These are phyloP conservation scores for Ceraceosorus bombacis DNA, from an alignment of 1,284 basidiomycete species.

Conservation along the genomic window DNA sequence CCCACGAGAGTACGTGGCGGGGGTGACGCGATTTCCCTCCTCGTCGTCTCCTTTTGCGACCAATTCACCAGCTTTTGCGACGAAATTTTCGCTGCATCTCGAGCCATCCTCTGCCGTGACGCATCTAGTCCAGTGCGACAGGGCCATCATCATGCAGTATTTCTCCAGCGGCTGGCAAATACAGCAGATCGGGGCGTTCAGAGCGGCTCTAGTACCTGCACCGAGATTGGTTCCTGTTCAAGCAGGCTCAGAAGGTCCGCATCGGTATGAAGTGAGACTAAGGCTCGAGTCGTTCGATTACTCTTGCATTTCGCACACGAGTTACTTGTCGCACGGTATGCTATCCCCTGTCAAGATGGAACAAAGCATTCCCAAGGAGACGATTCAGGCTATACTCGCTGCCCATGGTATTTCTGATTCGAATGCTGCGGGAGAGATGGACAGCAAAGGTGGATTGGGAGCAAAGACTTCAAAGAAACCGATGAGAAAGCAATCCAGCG, in stretches of 20 bases:
- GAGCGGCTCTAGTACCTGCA: slow-evolving; percentile 23
- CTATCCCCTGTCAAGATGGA: background rate
- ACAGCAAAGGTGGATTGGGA: slow-evolving; percentile 5
- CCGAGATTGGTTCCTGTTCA: slow-evolving; percentile 7
- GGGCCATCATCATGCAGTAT: slow-evolving; percentile 20
- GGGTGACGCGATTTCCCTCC: slow-evolving; percentile 20
- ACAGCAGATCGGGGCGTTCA: slow-evolving; percentile 25
- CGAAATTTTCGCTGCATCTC: slow-evolving; percentile 23
- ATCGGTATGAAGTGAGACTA: slow-evolving; percentile 20
- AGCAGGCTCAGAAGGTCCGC: slow-evolving; percentile 8
- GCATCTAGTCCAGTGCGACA: slow-evolving; percentile 24
- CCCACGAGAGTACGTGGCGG: slow-evolving; percentile 27
- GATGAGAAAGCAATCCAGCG: background rate
- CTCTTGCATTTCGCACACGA: background rate
- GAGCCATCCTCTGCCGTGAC: slow-evolving; percentile 21
- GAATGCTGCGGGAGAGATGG: background rate
- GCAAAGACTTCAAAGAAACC: slow-evolving; percentile 13
- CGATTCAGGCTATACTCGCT: slow-evolving; percentile 1
- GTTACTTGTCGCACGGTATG: background rate
- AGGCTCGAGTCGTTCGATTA: slow-evolving; percentile 27
- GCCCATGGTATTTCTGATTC: slow-evolving; percentile 3
- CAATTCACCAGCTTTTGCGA: slow-evolving; percentile 10
- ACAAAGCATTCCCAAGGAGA: background rate
- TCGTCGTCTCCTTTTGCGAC: background rate
- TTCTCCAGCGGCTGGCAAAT: slow-evolving; percentile 36